Conservation (phyloP, 106 monocot genomes). For the Triglochin maritima region DNA sequence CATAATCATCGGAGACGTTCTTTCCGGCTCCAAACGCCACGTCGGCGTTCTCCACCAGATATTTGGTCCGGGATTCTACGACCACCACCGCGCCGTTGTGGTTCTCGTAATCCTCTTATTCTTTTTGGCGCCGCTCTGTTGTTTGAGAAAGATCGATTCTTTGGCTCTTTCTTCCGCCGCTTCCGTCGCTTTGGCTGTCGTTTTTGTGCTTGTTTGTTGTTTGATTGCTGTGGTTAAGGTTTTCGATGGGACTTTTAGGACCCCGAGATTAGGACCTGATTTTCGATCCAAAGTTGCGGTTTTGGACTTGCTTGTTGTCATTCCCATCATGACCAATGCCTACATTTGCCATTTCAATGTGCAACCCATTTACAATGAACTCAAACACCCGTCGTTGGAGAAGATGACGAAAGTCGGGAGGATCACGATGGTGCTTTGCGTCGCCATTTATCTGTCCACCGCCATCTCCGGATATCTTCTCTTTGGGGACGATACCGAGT, state of each 20-base stretch:
- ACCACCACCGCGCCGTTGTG: conserved; percentile 7
- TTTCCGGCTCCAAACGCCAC: conserved; percentile 6
- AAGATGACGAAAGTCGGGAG: conserved; percentile 7
- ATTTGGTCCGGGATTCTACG: neutral
- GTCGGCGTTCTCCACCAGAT: conserved; percentile 7
- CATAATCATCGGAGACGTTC: conserved; percentile 12
- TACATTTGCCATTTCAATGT: conserved; percentile 38
- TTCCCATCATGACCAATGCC: conserved; percentile 67
- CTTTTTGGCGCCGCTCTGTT: conserved; percentile 5
- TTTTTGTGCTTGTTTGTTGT: conserved; percentile 41
- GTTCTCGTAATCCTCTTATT: conserved; percentile 1
- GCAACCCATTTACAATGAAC: conserved; percentile 12
- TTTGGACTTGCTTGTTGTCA: conserved; percentile 43
- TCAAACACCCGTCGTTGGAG: neutral
- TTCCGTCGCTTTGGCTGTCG: conserved; percentile 38
- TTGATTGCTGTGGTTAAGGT: conserved; percentile 32
- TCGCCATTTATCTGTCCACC: conserved; percentile 4
- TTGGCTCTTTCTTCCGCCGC: conserved; percentile 1
- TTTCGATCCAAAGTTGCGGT: conserved; percentile 32
- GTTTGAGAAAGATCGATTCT: conserved; percentile 7
- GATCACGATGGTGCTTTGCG: conserved; percentile 7
- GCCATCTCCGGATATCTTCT: conserved; percentile 9
- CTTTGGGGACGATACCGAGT: conserved; percentile 12
- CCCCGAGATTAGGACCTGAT: conserved; percentile 58
- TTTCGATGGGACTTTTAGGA: conserved; percentile 24